Conservation (phyloP, 331 rosid genomes). For the Rosa hybrid region DNA sequence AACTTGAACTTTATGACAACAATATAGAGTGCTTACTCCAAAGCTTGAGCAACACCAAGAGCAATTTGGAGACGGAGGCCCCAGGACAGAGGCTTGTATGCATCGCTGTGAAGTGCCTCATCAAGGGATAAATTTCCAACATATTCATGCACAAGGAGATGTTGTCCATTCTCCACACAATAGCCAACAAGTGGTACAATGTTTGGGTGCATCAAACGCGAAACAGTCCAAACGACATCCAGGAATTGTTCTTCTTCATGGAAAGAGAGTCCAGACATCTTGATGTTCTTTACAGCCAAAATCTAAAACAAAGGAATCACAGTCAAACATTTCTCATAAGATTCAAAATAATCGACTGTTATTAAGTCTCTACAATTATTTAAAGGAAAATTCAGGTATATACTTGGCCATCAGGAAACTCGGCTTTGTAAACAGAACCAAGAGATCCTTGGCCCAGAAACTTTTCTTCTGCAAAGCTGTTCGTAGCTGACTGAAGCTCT, state of each 20-base stretch:
- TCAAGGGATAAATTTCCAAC: constrained; percentile 63
- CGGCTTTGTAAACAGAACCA: constrained; percentile 85
- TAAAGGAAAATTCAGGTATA: constrained; percentile 11
- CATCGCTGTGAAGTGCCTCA: constrained; percentile 58
- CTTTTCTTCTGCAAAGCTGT: constrained; percentile 60
- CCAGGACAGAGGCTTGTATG: constrained; percentile 74
- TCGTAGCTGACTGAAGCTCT: constrained; percentile 73
- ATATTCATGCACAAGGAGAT: constrained; percentile 66
- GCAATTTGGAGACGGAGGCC: constrained; percentile 65
- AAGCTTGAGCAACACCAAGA: constrained; percentile 74
- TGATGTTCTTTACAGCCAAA: constrained; percentile 73
- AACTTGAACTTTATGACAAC: constrained; percentile 17
- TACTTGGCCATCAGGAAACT: constrained; percentile 77
- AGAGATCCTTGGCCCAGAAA: constrained; percentile 90
- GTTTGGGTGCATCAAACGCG: constrained; percentile 76
- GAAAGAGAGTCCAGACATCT: constrained; percentile 55
- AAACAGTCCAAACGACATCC: constrained; percentile 67
- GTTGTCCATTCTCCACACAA: constrained; percentile 80
- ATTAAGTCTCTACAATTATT: neutral
- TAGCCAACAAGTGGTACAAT: constrained; percentile 71
- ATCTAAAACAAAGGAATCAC: constrained; percentile 33
- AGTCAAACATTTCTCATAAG: constrained; percentile 10
- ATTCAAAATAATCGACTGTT: constrained; percentile 7
- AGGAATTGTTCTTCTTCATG: constrained; percentile 74
- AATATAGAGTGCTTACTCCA: constrained; percentile 57